These are phyloP conservation scores for Hevea brasiliensis DNA, from an alignment of 345 rosid genomes.

Conservation along the genomic window DNA sequence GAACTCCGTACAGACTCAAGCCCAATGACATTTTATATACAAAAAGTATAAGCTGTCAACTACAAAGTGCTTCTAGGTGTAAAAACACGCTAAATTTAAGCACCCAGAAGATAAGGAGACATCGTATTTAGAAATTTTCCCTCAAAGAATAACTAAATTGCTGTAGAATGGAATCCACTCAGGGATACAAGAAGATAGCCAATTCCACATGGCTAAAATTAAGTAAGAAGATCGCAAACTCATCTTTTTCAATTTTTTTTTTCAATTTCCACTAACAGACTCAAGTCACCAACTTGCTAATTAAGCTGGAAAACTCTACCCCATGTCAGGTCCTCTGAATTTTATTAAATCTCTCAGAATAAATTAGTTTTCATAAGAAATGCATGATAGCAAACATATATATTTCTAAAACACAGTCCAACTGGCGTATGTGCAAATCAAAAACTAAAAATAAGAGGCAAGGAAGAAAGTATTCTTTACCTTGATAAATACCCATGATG, in stretches of 20 bases:
- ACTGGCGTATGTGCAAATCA: background rate
- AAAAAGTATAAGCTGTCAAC: background rate
- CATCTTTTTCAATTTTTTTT: background rate
- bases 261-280: background rate
- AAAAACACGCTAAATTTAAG: background rate
- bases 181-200: background rate
- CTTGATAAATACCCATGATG: conserved; percentile 88
- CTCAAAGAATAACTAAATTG: background rate
- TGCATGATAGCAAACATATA: background rate
- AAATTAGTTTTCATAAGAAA: background rate
- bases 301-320: background rate
- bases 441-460: background rate
- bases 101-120: background rate
- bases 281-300: background rate
- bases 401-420: background rate
- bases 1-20: background rate
- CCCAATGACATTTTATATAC: background rate
- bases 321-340: background rate
- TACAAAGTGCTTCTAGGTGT: background rate
- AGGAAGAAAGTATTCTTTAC: conserved; percentile 30
- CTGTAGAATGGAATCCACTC: background rate
- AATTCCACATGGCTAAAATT: background rate
- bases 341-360: background rate
- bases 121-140: background rate
- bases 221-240: background rate